phyloP scores from a whole-genome alignment of 83 land plant genomes.

The Isoetes engelmannii region DNA sequence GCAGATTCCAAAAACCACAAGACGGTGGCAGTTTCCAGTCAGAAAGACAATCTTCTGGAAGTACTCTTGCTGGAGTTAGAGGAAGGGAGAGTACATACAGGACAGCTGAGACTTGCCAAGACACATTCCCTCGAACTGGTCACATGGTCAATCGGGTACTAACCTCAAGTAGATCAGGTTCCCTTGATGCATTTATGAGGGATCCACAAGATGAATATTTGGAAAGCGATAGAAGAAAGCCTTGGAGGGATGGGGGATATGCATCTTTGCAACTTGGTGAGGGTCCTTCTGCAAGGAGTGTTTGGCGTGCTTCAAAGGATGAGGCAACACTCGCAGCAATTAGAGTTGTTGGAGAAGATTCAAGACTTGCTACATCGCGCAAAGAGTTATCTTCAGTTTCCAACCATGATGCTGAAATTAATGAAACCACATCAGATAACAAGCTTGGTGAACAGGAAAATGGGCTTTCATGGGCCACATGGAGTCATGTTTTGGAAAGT shows the following conservation, averaged over 20 bases:
- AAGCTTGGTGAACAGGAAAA: conserved; percentile 29
- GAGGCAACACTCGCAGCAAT: conserved; percentile 97
- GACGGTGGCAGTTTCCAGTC: not conserved
- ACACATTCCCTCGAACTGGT: conserved; percentile 31
- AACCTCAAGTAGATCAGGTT: conserved; percentile 22
- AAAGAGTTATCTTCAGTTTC: conserved; percentile 25
- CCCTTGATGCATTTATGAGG: conserved; percentile 17
- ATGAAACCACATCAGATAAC: no score
- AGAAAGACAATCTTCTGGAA: conserved; percentile 10
- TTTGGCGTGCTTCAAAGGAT: conserved; percentile 99
- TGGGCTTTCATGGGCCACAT: conserved; percentile 64
- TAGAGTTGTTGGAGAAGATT: conserved; percentile 78
- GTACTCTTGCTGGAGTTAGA: conserved; percentile 32
- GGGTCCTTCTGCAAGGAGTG: conserved; percentile 97
- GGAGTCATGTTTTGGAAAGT: conserved; percentile 80
- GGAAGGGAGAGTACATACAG: conserved; percentile 13
- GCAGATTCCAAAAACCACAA: conserved; percentile 7
- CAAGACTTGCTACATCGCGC: conserved; percentile 35
- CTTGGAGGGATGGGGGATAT: conserved; percentile 69
- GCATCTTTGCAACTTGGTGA: conserved; percentile 82
- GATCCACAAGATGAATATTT: conserved; percentile 43
- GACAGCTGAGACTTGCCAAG: not conserved
- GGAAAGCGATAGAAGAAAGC: conserved; percentile 44
- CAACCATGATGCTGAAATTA: conserved; percentile 50
- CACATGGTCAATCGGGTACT: conserved; percentile 20